phyloP scores from a whole-genome alignment of 2,329 filamentous ascomycete species.

The Cladosporium velox region DNA sequence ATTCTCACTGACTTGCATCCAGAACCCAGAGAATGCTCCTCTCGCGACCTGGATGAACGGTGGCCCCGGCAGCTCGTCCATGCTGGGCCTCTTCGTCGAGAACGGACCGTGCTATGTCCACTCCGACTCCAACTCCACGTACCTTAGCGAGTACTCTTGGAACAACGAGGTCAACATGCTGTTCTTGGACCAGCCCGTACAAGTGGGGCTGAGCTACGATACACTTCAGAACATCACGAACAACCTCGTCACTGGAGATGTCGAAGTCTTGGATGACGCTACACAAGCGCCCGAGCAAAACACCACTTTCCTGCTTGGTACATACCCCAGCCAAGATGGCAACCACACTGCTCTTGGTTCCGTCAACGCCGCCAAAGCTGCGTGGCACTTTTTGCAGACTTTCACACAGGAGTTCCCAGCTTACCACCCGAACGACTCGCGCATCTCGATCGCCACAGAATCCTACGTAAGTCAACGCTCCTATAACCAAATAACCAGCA shows the following conservation, averaged over 20 bases:
- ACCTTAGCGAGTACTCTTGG: constrained; percentile 62
- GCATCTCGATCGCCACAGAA: constrained; percentile 52
- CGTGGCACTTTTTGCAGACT: constrained; percentile 62
- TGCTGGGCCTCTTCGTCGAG: constrained; percentile 52
- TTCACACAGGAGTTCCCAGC: constrained; percentile 66
- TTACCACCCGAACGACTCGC: constrained; percentile 61
- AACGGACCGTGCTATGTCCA: constrained; percentile 59
- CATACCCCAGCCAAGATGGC: constrained; percentile 49
- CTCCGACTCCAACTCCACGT: constrained; percentile 52
- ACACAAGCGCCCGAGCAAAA: constrained; percentile 49
- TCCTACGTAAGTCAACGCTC: constrained; percentile 57
- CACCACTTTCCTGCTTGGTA: constrained; percentile 55
- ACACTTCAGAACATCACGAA: constrained; percentile 41
- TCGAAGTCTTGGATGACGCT: constrained; percentile 24
- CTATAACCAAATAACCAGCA: too few relatives aligned
- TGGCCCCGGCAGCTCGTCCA: constrained; percentile 56
- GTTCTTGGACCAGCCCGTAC: constrained; percentile 65
- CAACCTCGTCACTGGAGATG: constrained; percentile 31
- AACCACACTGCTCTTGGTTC: constrained; percentile 53
- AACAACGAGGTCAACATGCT: constrained; percentile 60
- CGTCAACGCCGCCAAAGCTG: constrained; percentile 54
- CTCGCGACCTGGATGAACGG: constrained; percentile 61
- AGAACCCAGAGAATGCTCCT: constrained; percentile 56
- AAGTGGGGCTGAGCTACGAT: constrained; percentile 58
- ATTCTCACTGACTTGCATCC: background rate